Conservation (phyloP, 176 grass and related monocot genomes). For the Aegilops longissima region DNA sequence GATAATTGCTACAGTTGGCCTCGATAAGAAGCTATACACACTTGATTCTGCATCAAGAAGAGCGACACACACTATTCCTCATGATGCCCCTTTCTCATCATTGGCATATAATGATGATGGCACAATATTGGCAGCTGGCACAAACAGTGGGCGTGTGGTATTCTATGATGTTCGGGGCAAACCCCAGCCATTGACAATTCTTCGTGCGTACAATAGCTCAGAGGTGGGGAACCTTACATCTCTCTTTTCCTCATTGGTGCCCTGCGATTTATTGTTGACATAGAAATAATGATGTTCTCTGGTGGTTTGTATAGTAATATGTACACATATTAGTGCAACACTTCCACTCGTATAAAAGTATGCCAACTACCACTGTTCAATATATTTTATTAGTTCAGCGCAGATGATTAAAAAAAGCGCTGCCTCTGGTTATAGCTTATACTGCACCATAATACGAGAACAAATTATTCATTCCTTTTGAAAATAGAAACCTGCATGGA, state of each 20-base stretch:
- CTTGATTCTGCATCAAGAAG: conserved; percentile 76
- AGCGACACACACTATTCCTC: conserved; percentile 69
- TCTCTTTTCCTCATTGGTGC: conserved; percentile 13
- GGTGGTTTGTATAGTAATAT: conserved; percentile 9
- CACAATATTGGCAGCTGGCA: conserved; percentile 84
- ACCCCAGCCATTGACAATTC: conserved; percentile 82
- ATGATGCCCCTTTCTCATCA: conserved; percentile 90
- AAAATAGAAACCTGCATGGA: not conserved
- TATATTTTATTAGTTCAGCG: not conserved
- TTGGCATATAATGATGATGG: conserved; percentile 93
- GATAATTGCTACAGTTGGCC: conserved; percentile 89
- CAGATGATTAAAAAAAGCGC: not conserved
- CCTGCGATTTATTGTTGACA: not conserved
- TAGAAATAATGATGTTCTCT: not conserved
- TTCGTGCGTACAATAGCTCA: conserved; percentile 90
- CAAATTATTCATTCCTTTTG: not conserved
- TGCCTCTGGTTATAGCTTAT: not conserved
- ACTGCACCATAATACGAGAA: not conserved
- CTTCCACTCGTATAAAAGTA: not conserved
- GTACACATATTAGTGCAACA: not conserved
- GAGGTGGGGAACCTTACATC: conserved; percentile 54
- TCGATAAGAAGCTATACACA: conserved; percentile 92
- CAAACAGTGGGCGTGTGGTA: conserved; percentile 88
- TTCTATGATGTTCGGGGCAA: conserved; percentile 97
- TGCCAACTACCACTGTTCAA: not conserved